Base-by-base conservation (phyloP, 306 rosid species). In the Vigna mungo region DNA sequence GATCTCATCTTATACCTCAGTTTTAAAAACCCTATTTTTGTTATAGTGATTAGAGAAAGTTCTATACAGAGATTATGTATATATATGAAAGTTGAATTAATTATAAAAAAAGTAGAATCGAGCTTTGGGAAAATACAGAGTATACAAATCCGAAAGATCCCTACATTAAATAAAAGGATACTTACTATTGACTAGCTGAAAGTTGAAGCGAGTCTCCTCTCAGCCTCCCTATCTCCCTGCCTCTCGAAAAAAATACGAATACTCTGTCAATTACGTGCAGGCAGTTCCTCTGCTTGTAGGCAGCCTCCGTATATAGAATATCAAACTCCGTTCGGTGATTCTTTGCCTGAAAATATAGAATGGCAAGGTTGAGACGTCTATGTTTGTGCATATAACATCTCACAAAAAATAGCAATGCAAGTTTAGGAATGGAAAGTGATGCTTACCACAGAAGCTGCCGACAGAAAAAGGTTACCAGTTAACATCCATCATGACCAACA, bases 381-480 rank as follows among this genome's bases (percentile, higher is more conserved):
- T 13, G 37, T 21, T 25, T 65, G 79, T 64, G 73, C 78, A 55
- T 37, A 14, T 20, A 63, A 44, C 32, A 54, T 60, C 61, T 41
- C 52, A 78, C 9, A 56, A 63, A 78, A 71, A 34, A 60, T 36
- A 54, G 46, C 63, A 46, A 37, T 21, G 30, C 77, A 51, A 25
- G 46, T 32, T 20, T 66, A 6, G 48, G 65, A 48, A 52, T 34
- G 54, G 52, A 82, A 49, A 71, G 54, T 56, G 82, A 58, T 56
- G 82, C 79, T 78, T 64, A 71, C 82, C 71, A 11, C 23, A 44
- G 68, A 54, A 75, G 72, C 73, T 43, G 64, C 64, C 34, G 65
- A 70, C 52, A n/a, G 9, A 25, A 43, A 43, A 71, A 30, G 23
- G 74, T 20, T 27, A n/a, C 20, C 62, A 39, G 21, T 27, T 20